Evolutionary conservation across 78 protist species (phyloP).

Genomic region (Anaeramoeba flamelloides): DNA sequence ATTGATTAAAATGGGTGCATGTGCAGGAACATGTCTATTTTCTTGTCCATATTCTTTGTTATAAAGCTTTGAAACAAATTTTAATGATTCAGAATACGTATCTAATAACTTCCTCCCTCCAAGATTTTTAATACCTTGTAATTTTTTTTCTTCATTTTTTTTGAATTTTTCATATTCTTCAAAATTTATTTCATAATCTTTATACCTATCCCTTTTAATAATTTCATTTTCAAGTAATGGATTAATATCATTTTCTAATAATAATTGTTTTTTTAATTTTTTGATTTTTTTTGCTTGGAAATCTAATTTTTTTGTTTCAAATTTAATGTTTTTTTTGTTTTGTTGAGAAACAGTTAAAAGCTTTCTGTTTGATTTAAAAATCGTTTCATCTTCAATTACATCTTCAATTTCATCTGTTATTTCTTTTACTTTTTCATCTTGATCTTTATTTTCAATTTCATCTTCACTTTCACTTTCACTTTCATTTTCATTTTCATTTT

Average conservation of each 20-base stretch:
- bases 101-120: not conserved
- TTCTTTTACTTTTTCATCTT: not conserved
- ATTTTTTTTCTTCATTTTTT: no score
- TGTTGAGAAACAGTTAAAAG: no score
- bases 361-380: not conserved
- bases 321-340: no score
- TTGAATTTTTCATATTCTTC: no score
- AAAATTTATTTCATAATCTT: no score
- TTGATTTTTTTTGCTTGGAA: no score
- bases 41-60: slow-evolving; percentile 38
- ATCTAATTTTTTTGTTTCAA: no score
- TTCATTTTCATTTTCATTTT: not conserved
- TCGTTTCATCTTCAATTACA: not conserved
- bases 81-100: not conserved
- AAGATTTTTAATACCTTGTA: no score
- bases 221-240: no score
- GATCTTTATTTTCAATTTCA: not conserved
- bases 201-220: no score
- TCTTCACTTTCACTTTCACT: not conserved
- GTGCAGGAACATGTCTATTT: slow-evolving; percentile 74
- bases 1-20: slow-evolving; percentile 83
- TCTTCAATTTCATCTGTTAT: not conserved
- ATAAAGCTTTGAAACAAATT: slow-evolving; percentile 44
- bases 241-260: no score
- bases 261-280: no score